phyloP scores from a whole-genome alignment of 352 stramenopile genomes.

The Globisporangium uncinulatum region DNA sequence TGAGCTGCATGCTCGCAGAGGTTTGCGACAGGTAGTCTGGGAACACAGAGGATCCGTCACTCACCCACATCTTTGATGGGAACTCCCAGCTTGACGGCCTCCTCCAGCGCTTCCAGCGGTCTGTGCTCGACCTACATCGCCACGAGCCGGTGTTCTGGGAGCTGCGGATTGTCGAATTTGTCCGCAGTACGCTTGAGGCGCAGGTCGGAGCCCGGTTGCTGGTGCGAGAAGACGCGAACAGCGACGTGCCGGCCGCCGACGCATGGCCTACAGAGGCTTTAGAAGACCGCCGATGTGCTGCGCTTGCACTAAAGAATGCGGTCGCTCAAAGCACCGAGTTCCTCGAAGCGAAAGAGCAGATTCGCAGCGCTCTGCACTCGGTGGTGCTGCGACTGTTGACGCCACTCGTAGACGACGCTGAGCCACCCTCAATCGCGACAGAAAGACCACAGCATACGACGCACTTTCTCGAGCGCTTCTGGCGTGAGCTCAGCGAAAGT shows the following conservation, averaged over 20 bases:
- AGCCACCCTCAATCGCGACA: neutral
- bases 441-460: neutral
- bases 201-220: constrained; percentile 3
- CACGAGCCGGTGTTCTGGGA: constrained; percentile 56
- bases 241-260: neutral
- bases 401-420: neutral
- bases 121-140: constrained; percentile 19
- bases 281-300: neutral
- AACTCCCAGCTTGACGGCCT: constrained; percentile 20
- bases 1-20: constrained; percentile 6
- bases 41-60: too few species aligned
- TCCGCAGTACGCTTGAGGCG: constrained; percentile 20
- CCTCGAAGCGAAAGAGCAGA: constrained; percentile 1
- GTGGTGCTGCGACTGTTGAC: constrained; percentile 7
- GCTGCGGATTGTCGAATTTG: constrained; percentile 33
- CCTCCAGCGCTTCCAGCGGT: constrained; percentile 26
- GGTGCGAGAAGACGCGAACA: neutral
- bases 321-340: neutral
- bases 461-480: constrained; percentile 8
- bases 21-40: neutral
- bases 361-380: constrained; percentile 1
- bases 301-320: neutral
- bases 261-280: neutral
- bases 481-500: neutral
- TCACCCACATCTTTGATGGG: neutral